Evolutionary conservation across 331 rosid genomes (phyloP).

Genomic region (Cucumis variabilis): DNA sequence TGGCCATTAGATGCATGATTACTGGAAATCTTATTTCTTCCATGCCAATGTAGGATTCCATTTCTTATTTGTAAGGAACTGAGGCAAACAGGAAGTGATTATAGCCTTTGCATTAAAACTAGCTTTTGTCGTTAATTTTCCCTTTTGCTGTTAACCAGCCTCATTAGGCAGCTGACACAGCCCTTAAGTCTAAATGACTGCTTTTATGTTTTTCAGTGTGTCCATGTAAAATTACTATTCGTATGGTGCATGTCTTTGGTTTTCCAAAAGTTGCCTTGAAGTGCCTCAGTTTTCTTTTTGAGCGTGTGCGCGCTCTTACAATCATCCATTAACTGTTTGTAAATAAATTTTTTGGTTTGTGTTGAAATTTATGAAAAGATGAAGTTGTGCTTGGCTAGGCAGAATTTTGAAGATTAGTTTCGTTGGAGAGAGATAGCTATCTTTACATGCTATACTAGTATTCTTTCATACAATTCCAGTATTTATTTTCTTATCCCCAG

Average conservation of each 20-base stretch:
- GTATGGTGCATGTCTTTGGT: background rate
- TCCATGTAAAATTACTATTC: background rate
- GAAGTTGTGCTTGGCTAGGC: too few species aligned
- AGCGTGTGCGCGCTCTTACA: background rate
- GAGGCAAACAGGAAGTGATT: background rate
- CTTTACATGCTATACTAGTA: background rate
- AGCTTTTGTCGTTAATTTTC: background rate
- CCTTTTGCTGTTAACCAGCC: background rate
- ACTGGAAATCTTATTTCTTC: slow-evolving; percentile 16
- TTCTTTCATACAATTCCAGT: background rate
- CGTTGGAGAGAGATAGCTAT: too few species aligned
- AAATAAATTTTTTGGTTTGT: background rate
- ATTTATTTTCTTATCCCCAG: background rate
- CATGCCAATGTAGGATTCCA: background rate
- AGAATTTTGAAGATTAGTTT: too few species aligned
- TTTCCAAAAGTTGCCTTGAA: background rate
- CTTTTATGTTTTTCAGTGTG: background rate
- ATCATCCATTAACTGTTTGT: background rate
- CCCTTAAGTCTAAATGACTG: background rate
- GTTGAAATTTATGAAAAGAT: too few species aligned
- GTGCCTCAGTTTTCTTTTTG: background rate
- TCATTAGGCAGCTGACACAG: slow-evolving; percentile 7
- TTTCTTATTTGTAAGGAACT: background rate
- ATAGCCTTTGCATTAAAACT: background rate
- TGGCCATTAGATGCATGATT: background rate